phyloP scores from a whole-genome alignment of 495 filamentous ascomycete species.

The Daldinia bambusicola region DNA sequence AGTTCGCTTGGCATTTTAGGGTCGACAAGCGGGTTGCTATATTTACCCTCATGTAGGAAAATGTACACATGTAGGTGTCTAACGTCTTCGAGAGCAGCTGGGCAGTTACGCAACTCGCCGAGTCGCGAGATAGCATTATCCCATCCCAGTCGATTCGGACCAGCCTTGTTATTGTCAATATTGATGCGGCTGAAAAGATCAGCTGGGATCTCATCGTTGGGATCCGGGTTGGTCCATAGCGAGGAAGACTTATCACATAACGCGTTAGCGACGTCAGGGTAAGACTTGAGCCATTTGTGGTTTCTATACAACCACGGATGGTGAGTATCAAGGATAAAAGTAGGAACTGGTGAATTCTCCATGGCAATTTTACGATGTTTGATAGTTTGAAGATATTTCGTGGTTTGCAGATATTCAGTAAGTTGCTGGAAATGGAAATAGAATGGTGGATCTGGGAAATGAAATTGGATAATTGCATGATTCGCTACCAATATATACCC shows the following conservation, averaged over 20 bases:
- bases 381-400: no score
- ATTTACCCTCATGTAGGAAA: neutral
- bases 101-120: neutral
- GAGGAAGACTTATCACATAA: neutral
- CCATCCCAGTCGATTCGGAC: neutral
- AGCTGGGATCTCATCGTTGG: neutral
- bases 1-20: neutral
- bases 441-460: no score
- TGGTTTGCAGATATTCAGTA: neutral
- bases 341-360: neutral
- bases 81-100: neutral
- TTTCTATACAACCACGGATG: neutral
- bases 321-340: neutral
- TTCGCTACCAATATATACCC: no score
- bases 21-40: neutral
- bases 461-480: no score
- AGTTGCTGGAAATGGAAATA: neutral
- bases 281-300: neutral
- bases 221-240: neutral
- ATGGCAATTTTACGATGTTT: no score
- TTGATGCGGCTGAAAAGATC: neutral
- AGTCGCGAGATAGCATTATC: neutral
- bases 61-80: neutral
- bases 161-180: neutral
- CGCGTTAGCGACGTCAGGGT: neutral